Conservation (phyloP, 2,329 filamentous ascomycete species). For the Colletotrichum spinosum region DNA sequence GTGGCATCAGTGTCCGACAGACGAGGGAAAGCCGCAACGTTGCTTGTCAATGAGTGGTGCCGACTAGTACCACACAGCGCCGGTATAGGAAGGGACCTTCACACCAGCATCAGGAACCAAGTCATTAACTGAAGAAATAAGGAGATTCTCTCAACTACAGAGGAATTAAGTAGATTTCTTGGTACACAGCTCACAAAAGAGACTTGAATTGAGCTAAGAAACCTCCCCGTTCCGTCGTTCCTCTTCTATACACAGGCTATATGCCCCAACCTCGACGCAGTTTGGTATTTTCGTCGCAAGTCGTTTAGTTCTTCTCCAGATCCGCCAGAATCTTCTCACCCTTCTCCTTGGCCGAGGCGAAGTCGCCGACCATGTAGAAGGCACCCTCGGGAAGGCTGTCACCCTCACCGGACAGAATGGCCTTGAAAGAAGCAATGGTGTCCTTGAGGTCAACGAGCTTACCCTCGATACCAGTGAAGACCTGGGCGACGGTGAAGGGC, state of each 20-base stretch:
- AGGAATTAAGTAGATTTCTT: constrained; percentile 65
- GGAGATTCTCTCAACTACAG: constrained; percentile 47
- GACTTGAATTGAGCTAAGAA: constrained; percentile 67
- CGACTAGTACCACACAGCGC: too few relatives aligned
- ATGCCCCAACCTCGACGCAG: constrained; percentile 53
- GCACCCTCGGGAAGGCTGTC: constrained; percentile 94
- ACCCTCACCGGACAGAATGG: constrained; percentile 93
- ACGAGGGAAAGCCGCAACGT: too few relatives aligned
- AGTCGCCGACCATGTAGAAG: constrained; percentile 99
- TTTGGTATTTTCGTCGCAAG: constrained; percentile 37
- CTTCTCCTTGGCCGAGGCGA: constrained; percentile 92
- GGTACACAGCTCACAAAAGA: constrained; percentile 73
- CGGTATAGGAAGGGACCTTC: neutral
- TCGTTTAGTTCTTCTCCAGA: constrained; percentile 68
- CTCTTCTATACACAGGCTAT: constrained; percentile 69
- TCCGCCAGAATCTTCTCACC: constrained; percentile 99
- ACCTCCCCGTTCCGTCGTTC: constrained; percentile 61
- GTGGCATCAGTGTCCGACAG: too few relatives aligned
- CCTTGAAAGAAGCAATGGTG: constrained; percentile 97
- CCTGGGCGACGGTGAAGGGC: constrained; percentile 90
- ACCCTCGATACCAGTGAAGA: constrained; percentile 95
- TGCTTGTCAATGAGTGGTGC: too few relatives aligned
- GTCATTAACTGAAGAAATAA: constrained; percentile 31
- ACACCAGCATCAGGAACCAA: neutral
- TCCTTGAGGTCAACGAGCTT: constrained; percentile 98